Evolutionary conservation across 148 eudicot genomes (phyloP), one percentile per base, ranked within the genome.

Genomic region (Arctostaphylos glauca): DNA sequence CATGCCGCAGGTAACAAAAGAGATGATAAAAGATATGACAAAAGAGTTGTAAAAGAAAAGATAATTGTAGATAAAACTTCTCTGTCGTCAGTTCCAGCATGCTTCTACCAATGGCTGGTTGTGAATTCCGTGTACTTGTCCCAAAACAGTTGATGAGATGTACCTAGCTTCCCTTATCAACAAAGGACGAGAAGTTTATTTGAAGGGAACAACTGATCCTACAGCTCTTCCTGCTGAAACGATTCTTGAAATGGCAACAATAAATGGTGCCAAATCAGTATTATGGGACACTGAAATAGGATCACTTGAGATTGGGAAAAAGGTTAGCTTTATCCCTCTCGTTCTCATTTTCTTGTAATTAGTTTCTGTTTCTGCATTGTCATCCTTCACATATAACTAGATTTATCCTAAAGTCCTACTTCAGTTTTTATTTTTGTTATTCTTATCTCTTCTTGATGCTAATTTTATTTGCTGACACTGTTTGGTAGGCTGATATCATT

Each of bases 241-340:
- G 49, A 86, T 96, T 84, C 92, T 96, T 5, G 87, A 84, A 87
- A 91, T 96, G 98, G 98, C 91, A 47, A 96, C 98, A 52, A 86
- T 94, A 71, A 92, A 93, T 82, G 98, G 98, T 77, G 98, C 98
- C 55, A 92, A 89, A 84, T 85, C 98, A 80, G 93, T 96, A 54
- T 88, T 94, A 5, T 96, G 98, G 98, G 98, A 96, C 77, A 86
- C 86, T 68, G 98, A 94, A 85, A 92, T 96, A 77, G 98, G 98
- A 43, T 90, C 98, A n/a, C 94, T 96, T 56, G 97, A 96, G 87
- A 87, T 92, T 83, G 98, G 98, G 21, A 96, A 96, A 80, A 96
- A 93, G 95, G 98, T 90, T 53, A 62, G 86, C 81, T 68, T 74
- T 71, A 52, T 56, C 10, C 58, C 66, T 78, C 67, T 78, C 56